Conservation (phyloP, 176 grass and related monocot species). For the Alopecurus myosuroides region DNA sequence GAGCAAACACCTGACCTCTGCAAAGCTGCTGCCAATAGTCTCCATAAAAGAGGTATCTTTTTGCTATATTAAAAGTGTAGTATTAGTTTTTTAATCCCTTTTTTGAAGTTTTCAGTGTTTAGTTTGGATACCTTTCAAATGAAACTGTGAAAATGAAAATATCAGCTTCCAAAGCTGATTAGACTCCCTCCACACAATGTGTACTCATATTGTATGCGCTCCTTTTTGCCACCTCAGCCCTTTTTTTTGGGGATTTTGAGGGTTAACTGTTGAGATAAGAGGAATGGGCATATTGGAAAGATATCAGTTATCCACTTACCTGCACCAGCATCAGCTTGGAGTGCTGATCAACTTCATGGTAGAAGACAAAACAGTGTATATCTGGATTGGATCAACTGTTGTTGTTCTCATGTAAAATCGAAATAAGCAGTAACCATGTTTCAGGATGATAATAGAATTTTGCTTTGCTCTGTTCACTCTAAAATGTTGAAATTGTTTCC, state of each 20-base stretch:
- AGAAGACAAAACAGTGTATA: background rate
- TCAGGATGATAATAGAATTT: background rate
- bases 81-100: background rate
- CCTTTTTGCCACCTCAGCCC: background rate
- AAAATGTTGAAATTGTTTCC: background rate
- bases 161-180: background rate
- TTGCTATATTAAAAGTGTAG: background rate
- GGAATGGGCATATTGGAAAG: background rate
- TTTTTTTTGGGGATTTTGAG: background rate
- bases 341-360: background rate
- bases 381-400: background rate
- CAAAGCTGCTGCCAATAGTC: constrained; percentile 77
- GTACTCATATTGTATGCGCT: background rate
- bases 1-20: constrained; percentile 79
- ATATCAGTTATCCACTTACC: background rate
- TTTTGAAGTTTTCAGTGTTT: background rate
- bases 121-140: background rate
- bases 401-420: background rate
- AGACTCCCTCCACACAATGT: background rate
- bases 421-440: background rate
- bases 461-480: background rate
- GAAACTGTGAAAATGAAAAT: background rate
- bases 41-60: constrained; percentile 77
- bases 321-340: background rate
- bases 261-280: constrained; percentile 1